Percentiles rank a stretch among this genome's conserved stretches.
phyloP scores from a whole-genome alignment of 768 basidiomycete genomes.

The Tulasnella sp. region DNA sequence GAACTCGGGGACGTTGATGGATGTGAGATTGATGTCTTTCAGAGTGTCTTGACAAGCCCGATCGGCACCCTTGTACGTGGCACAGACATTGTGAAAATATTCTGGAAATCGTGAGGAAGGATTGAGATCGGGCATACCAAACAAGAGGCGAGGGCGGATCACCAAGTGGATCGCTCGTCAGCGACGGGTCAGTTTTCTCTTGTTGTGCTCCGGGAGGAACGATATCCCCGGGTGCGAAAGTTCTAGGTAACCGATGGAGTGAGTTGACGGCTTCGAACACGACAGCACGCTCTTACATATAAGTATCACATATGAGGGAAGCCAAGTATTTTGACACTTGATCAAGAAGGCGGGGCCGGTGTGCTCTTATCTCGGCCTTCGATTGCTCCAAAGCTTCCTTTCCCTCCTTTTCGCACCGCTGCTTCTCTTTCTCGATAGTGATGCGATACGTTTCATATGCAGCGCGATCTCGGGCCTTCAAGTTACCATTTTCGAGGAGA shows the following conservation, averaged over 20 bases:
- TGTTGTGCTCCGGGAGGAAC: background rate
- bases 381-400: background rate
- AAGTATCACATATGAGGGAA: background rate
- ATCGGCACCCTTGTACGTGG: background rate
- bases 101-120: background rate
- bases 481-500: background rate
- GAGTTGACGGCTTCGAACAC: background rate
- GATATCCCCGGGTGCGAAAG: background rate
- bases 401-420: background rate
- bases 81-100: background rate
- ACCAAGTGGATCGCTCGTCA: background rate
- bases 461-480: background rate
- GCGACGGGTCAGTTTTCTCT: background rate
- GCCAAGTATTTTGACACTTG: background rate
- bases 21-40: background rate
- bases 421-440: background rate
- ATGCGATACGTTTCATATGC: background rate
- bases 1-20: background rate
- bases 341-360: background rate
- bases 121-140: too few relatives aligned
- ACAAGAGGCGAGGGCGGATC: too few relatives aligned
- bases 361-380: background rate
- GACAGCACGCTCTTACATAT: background rate
- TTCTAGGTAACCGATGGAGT: background rate
- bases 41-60: background rate